Percentiles rank a stretch among this genome's conserved stretches.
phyloP scores from a whole-genome alignment of 352 stramenopile genomes.

The Phytopythium aichiense region DNA sequence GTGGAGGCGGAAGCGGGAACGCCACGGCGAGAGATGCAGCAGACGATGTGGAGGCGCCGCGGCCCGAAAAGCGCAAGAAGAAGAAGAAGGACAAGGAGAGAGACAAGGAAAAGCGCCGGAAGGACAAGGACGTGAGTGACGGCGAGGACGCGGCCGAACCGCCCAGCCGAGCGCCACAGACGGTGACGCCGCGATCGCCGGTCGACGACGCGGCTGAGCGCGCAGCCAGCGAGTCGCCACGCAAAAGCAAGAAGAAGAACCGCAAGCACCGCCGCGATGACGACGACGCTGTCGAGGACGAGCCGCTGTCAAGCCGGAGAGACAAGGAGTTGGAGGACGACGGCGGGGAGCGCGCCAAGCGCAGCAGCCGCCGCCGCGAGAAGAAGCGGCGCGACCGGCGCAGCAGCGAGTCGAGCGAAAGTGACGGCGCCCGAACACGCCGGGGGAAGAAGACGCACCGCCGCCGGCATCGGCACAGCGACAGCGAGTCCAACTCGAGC shows the following conservation, averaged over 20 bases:
- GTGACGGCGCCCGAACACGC: conserved; percentile 21
- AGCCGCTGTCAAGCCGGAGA: conserved; percentile 10
- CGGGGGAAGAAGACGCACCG: conserved; percentile 19
- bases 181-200: conserved; percentile 25
- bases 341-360: conserved; percentile 21
- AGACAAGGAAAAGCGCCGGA: conserved; percentile 52
- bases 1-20: neutral
- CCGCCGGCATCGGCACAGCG: conserved; percentile 26
- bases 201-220: conserved; percentile 22
- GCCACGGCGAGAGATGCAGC: conserved; percentile 7
- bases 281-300: conserved; percentile 17
- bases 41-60: conserved; percentile 29
- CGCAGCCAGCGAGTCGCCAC: conserved; percentile 30
- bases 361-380: conserved; percentile 44
- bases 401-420: conserved; percentile 48
- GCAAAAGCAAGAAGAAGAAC: conserved; percentile 67
- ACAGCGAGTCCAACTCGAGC: conserved; percentile 47
- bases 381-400: conserved; percentile 39
- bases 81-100: conserved; percentile 42
- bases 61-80: conserved; percentile 47
- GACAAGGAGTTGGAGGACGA: conserved; percentile 20
- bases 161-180: conserved; percentile 31
- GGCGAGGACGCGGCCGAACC: conserved; percentile 28
- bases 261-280: conserved; percentile 34
- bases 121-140: conserved; percentile 49